Conservation (phyloP, 306 rosid species). For the Pyrus pyrifolia region DNA sequence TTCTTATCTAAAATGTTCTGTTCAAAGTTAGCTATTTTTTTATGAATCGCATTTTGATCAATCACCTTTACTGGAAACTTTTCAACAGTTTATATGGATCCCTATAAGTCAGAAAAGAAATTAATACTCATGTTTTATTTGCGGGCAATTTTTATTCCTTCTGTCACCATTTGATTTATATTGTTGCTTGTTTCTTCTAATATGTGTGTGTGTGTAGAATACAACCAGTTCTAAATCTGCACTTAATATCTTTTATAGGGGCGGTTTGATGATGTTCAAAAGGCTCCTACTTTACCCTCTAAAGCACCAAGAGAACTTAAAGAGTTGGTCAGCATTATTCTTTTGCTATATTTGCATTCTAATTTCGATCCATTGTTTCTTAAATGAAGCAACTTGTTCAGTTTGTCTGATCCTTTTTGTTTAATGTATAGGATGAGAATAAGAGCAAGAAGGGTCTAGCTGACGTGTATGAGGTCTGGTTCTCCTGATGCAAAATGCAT, state of each 20-base stretch:
- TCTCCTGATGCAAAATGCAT: slow-evolving; percentile 18
- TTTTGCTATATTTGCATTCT: slow-evolving; percentile 13
- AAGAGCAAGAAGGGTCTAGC: slow-evolving; percentile 91
- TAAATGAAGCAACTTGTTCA: slow-evolving; percentile 9
- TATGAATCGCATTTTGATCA: neutral
- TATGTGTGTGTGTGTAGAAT: neutral
- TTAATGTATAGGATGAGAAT: slow-evolving; percentile 64
- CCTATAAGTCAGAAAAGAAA: neutral
- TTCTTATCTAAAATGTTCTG: neutral
- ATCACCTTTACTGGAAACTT: neutral
- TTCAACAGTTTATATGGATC: neutral
- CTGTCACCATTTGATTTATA: neutral
- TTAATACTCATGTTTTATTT: neutral
- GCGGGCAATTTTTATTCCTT: neutral
- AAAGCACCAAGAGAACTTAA: slow-evolving; percentile 60
- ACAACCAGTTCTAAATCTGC: neutral
- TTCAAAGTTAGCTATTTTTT: neutral
- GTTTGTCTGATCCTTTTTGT: slow-evolving; percentile 3
- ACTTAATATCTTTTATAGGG: slow-evolving; percentile 41
- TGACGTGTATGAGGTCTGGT: slow-evolving; percentile 80
- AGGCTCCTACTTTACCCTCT: slow-evolving; percentile 53
- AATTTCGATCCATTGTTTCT: slow-evolving; percentile 4
- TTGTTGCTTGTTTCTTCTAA: neutral
- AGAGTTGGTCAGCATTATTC: slow-evolving; percentile 58
- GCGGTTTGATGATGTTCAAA: slow-evolving; percentile 63